Conservation (phyloP, 768 basidiomycete species). For the Xerocomus brunneocitrinus region DNA sequence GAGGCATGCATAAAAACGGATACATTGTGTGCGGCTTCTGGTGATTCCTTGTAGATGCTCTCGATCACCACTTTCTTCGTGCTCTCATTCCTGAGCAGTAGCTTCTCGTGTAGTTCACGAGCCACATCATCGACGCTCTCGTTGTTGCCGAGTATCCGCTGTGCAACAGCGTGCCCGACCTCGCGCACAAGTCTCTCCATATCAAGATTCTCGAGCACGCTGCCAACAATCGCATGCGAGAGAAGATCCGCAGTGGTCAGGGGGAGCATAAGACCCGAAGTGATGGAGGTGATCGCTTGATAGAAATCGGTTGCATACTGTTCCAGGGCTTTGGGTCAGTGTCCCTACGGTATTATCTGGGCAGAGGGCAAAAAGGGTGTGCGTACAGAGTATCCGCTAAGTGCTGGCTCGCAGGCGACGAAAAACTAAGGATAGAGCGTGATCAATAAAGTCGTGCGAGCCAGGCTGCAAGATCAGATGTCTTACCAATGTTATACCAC, state of each 20-base stretch:
- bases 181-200: conserved; percentile 96
- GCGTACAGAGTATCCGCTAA: conserved; percentile 85
- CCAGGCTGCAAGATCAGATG: conserved; percentile 2
- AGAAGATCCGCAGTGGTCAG: conserved; percentile 93
- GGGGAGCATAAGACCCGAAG: conserved; percentile 94
- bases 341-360: background rate
- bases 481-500: conserved; percentile 85
- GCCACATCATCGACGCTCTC: conserved; percentile 98
- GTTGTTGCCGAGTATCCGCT: conserved; percentile 87
- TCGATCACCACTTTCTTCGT: conserved; percentile 97
- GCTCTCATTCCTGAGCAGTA: conserved; percentile 88
- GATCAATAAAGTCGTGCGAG: background rate
- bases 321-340: conserved; percentile 14
- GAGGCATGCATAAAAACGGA: conserved; percentile 73
- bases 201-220: conserved; percentile 95
- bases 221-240: conserved; percentile 93
- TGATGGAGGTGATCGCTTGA: conserved; percentile 87
- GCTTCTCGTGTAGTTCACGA: conserved; percentile 85
- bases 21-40: conserved; percentile 88
- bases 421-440: conserved; percentile 63
- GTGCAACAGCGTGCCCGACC: conserved; percentile 90
- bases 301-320: conserved; percentile 93
- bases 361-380: conserved; percentile 10
- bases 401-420: conserved; percentile 97
- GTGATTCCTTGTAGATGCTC: conserved; percentile 90